Evolutionary conservation across 1,284 basidiomycete species (phyloP).

Genomic region (Phellinidium pouzarii): DNA sequence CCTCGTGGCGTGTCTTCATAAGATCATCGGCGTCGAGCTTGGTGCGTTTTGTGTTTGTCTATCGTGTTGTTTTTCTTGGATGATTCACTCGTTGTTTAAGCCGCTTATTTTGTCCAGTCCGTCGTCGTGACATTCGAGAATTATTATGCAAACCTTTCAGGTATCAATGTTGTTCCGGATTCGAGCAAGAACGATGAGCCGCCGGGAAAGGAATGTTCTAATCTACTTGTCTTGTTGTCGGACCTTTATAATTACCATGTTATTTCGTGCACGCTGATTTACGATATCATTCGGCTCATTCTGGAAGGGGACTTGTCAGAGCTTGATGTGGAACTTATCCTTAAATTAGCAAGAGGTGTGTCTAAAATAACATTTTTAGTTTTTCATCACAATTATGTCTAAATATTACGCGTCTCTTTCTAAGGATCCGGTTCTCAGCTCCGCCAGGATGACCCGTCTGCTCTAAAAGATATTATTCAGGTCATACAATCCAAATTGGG

Average conservation of each 20-base stretch:
- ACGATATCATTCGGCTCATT: slow-evolving; percentile 82
- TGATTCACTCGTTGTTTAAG: slow-evolving; percentile 33
- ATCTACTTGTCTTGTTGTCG: slow-evolving; percentile 81
- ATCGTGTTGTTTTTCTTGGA: slow-evolving; percentile 16
- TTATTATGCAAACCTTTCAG: slow-evolving; percentile 34
- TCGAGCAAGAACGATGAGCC: slow-evolving; percentile 28
- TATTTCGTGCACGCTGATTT: slow-evolving; percentile 81
- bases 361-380: slow-evolving; percentile 18
- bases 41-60: slow-evolving; percentile 39
- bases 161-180: slow-evolving; percentile 19
- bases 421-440: slow-evolving; percentile 61
- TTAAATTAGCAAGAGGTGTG: slow-evolving; percentile 83
- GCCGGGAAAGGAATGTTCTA: slow-evolving; percentile 80
- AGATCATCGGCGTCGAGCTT: slow-evolving; percentile 85
- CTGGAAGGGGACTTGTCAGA: slow-evolving; percentile 66
- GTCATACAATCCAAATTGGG: slow-evolving; percentile 72
- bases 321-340: slow-evolving; percentile 78
- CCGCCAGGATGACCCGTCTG: slow-evolving; percentile 81
- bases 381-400: neutral
- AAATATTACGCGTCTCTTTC: neutral
- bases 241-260: slow-evolving; percentile 97
- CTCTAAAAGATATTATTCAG: slow-evolving; percentile 78
- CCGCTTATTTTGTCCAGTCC: slow-evolving; percentile 72
- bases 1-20: slow-evolving; percentile 80
- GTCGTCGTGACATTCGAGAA: slow-evolving; percentile 61